Evolutionary conservation across 1,284 basidiomycete genomes (phyloP).

Genomic region (Cryptococcus neoformans): DNA sequence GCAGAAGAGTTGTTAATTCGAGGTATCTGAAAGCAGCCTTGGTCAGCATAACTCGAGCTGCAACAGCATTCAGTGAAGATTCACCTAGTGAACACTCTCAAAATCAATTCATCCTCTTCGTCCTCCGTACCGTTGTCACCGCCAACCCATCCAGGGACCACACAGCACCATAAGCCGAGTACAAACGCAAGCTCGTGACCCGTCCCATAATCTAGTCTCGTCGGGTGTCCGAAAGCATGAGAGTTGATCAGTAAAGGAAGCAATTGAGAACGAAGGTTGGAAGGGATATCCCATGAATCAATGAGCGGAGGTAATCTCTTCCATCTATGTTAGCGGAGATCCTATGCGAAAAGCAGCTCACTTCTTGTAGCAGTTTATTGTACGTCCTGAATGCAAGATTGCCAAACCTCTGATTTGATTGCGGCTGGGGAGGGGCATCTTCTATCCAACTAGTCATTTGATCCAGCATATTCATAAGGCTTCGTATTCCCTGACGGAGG

Average conservation of each 20-base stretch:
- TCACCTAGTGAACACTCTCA: constrained; percentile 48
- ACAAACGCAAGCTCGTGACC: constrained; percentile 91
- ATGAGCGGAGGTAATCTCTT: constrained; percentile 66
- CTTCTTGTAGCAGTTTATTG: constrained; percentile 75
- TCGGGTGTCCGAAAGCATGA: constrained; percentile 80
- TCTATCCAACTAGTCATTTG: constrained; percentile 74
- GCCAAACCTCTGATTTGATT: constrained; percentile 81
- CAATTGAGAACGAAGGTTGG: constrained; percentile 61
- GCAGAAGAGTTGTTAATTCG: constrained; percentile 76
- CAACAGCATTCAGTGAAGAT: constrained; percentile 5
- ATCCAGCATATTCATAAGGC: constrained; percentile 61
- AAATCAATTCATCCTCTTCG: constrained; percentile 48
- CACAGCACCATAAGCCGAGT: constrained; percentile 60
- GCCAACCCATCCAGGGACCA: constrained; percentile 38
- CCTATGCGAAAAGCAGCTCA: constrained; percentile 38
- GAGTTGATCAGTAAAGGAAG: constrained; percentile 53
- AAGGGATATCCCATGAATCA: constrained; percentile 50
- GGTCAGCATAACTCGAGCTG: background rate
- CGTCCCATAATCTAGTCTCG: constrained; percentile 92
- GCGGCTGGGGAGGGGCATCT: constrained; percentile 72
- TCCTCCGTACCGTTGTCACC: constrained; percentile 22
- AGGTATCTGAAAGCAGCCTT: constrained; percentile 62
- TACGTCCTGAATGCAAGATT: constrained; percentile 90
- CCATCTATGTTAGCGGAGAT: background rate
- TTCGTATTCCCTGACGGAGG: constrained; percentile 13